Conservation (phyloP, 169 alveolate species). For the Theileria orientalis region DNA sequence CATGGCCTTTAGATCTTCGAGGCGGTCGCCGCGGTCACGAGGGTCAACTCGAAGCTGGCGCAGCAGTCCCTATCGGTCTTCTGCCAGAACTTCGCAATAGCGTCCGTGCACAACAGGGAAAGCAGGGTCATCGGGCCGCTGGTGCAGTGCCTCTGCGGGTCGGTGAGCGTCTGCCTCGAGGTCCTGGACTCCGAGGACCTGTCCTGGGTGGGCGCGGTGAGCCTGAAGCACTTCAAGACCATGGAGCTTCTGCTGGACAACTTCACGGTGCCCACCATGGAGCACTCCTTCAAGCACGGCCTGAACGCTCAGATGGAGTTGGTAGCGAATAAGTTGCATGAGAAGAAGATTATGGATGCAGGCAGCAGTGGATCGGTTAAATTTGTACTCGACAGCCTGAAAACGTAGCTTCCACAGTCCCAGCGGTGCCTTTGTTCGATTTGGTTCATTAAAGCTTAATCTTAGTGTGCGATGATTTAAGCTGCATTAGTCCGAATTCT, state of each 20-base stretch:
- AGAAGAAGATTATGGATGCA: not conserved
- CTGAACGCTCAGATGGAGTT: not conserved
- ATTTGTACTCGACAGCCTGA: not conserved
- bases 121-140: not conserved
- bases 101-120: conserved; percentile 15
- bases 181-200: not conserved
- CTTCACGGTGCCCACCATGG: not conserved
- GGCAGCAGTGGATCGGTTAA: not conserved
- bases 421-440: not conserved
- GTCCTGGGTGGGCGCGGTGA: conserved; percentile 15
- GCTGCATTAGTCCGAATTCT: no score
- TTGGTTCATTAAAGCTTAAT: no score
- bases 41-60: conserved; percentile 8
- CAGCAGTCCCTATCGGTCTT: conserved; percentile 53
- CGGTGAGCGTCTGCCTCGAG: not conserved
- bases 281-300: not conserved
- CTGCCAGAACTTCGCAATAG: conserved; percentile 37
- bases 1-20: conserved; percentile 18
- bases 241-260: conserved; percentile 9
- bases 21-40: conserved; percentile 7
- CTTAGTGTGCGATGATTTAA: no score
- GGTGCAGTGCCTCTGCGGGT: not conserved
- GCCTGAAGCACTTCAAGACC: conserved; percentile 22
- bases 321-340: not conserved
- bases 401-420: no score